Evolutionary conservation across 169 alveolate species (phyloP).

Genomic region (Pseudocohnilembus persalinus): DNA sequence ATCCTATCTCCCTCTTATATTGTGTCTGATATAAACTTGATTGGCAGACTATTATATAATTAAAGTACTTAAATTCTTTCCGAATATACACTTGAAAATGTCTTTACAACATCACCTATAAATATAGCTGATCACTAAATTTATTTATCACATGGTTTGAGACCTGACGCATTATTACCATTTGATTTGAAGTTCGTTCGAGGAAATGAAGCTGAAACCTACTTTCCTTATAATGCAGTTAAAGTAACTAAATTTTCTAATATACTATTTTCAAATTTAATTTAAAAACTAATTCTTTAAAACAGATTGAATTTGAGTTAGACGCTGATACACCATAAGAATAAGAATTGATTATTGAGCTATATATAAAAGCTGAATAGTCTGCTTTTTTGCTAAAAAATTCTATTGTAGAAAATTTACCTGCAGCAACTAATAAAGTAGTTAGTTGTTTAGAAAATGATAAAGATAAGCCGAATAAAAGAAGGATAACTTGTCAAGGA

Average conservation of each 20-base stretch:
- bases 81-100: neutral
- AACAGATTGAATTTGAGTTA: neutral
- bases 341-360: neutral
- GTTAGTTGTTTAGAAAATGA: neutral
- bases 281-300: too few species aligned
- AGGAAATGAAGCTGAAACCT: neutral
- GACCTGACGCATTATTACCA: neutral
- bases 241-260: neutral
- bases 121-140: neutral
- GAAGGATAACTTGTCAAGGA: neutral
- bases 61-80: neutral
- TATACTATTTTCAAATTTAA: too few species aligned
- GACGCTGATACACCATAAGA: neutral
- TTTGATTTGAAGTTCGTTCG: neutral
- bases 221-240: neutral
- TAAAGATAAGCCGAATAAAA: neutral
- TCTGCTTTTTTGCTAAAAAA: neutral
- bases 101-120: too few species aligned
- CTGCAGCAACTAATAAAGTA: neutral
- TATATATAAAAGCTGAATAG: neutral
- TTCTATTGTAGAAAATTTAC: neutral
- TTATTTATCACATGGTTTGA: neutral
- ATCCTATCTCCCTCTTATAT: neutral
- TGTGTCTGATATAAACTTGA: neutral
- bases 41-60: neutral